Conservation (phyloP, 1,284 basidiomycete genomes). For the Xerocomus minutiporus region DNA sequence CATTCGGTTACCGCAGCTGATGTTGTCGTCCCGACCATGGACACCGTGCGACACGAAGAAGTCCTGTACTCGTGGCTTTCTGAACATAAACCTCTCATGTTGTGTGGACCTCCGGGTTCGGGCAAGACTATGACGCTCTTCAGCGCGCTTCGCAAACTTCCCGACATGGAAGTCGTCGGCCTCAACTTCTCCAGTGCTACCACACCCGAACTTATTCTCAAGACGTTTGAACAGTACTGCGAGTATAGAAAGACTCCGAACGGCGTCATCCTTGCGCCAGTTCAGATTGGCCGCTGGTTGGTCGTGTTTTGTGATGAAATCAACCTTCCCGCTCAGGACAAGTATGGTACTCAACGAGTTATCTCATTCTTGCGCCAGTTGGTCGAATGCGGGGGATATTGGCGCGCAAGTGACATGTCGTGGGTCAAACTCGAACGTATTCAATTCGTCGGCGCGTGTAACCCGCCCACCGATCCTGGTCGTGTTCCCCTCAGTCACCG, state of each 20-base stretch:
- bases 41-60: conserved; percentile 98
- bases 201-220: conserved; percentile 94
- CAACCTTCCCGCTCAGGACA: conserved; percentile 95
- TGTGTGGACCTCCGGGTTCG: conserved; percentile 98
- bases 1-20: conserved; percentile 94
- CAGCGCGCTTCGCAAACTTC: conserved; percentile 94
- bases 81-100: conserved; percentile 97
- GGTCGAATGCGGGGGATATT: conserved; percentile 93
- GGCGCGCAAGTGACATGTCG: conserved; percentile 90
- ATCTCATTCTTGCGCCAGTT: conserved; percentile 98
- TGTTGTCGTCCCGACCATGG: conserved; percentile 96
- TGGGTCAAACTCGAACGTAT: conserved; percentile 99
- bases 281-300: conserved; percentile 96
- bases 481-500: conserved; percentile 97
- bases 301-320: conserved; percentile 99
- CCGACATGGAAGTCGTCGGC: conserved; percentile 98
- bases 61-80: conserved; percentile 98
- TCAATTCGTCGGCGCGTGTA: conserved; percentile 99
- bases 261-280: conserved; percentile 89
- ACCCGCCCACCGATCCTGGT: conserved; percentile 99
- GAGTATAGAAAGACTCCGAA: conserved; percentile 98
- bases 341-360: conserved; percentile 97
- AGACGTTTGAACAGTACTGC: conserved; percentile 99
- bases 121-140: conserved; percentile 99
- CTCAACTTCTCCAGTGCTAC: conserved; percentile 99